Evolutionary conservation across 2,329 filamentous ascomycete species (phyloP).

Genomic region (Colletotrichum godetiae): DNA sequence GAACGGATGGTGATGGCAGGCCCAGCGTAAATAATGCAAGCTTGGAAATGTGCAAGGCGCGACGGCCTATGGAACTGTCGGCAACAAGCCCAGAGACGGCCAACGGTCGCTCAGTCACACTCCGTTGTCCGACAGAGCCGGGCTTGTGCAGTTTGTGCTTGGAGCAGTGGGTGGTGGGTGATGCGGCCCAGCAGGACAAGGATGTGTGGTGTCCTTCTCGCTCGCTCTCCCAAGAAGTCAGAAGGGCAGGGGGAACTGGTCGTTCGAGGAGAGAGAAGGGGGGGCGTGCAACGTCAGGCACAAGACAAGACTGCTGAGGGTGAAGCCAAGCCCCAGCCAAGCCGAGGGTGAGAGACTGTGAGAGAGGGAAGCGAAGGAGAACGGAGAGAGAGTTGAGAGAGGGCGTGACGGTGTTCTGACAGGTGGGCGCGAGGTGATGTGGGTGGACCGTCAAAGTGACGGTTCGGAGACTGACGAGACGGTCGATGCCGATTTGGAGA

Average conservation of each 20-base stretch:
- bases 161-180: conserved; percentile 5
- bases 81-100: not conserved
- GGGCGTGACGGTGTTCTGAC: not conserved
- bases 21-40: conserved; percentile 10
- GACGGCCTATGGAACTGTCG: conserved; percentile 19
- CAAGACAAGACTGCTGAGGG: conserved; percentile 14
- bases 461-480: not conserved
- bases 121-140: not conserved
- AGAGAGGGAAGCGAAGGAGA: not conserved
- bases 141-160: conserved; percentile 17
- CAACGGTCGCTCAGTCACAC: conserved; percentile 27
- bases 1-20: conserved; percentile 12
- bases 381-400: not conserved
- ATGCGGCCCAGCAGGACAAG: conserved; percentile 7
- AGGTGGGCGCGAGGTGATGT: conserved; percentile 5
- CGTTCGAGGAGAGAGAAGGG: not conserved
- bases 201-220: conserved; percentile 11
- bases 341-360: conserved; percentile 6
- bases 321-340: conserved; percentile 23
- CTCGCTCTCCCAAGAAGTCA: conserved; percentile 11
- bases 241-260: conserved; percentile 24
- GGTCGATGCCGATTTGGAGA: conserved; percentile 3
- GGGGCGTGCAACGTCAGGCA: conserved; percentile 29
- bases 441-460: not conserved
- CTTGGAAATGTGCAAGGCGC: conserved; percentile 11